These are phyloP conservation scores for Colletotrichum sidae DNA, from an alignment of 2,329 filamentous ascomycete species.

Conservation along the genomic window DNA sequence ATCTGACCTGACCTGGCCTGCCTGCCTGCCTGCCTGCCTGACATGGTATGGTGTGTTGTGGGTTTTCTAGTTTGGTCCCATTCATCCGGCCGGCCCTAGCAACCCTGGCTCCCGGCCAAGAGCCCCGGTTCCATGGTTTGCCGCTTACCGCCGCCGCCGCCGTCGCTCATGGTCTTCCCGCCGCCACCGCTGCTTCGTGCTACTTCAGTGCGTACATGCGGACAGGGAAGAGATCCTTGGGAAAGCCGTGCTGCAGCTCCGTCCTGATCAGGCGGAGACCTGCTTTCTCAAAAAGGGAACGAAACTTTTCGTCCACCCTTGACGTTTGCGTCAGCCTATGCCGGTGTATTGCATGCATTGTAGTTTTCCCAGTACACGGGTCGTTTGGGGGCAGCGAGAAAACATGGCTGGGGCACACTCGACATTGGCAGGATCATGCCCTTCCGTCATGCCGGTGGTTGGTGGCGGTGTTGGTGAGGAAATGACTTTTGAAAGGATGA, in stretches of 20 bases:
- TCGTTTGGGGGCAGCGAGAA: slow-evolving; percentile 13
- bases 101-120: slow-evolving; percentile 17
- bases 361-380: slow-evolving; percentile 17
- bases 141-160: slow-evolving; percentile 29
- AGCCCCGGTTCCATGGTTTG: slow-evolving; percentile 33
- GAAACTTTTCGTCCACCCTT: slow-evolving; percentile 79
- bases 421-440: slow-evolving; percentile 11
- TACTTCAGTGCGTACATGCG: slow-evolving; percentile 79
- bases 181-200: slow-evolving; percentile 28
- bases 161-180: neutral
- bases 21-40: no score
- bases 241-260: slow-evolving; percentile 80
- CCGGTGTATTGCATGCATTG: slow-evolving; percentile 33
- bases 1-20: neutral
- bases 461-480: slow-evolving; percentile 21
- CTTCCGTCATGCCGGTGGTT: slow-evolving; percentile 4
- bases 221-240: slow-evolving; percentile 77
- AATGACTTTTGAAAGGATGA: slow-evolving; percentile 1
- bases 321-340: slow-evolving; percentile 24
- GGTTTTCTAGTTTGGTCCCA: neutral
- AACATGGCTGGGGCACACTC: neutral
- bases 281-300: slow-evolving; percentile 74
- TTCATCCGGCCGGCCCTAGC: slow-evolving; percentile 23
- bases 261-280: slow-evolving; percentile 75
- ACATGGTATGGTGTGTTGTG: neutral